Evolutionary conservation across 2,329 filamentous ascomycete genomes (phyloP).

Genomic region (Aspergillus tamarii): DNA sequence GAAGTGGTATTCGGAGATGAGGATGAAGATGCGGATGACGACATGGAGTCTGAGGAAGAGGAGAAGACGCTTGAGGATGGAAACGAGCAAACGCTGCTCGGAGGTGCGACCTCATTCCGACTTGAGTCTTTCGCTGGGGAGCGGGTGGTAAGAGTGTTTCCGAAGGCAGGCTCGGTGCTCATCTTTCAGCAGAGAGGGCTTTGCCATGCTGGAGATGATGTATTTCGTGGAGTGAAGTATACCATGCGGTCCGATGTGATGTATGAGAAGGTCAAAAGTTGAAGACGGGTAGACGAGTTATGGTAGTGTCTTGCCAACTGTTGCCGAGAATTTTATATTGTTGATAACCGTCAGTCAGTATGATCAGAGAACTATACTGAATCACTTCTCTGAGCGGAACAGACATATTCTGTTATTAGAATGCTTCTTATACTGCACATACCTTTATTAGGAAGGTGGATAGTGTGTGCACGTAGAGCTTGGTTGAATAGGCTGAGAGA

Average conservation of each 20-base stretch:
- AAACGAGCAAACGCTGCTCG: constrained; percentile 37
- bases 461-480: too few relatives aligned
- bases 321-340: too few relatives aligned
- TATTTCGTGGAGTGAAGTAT: constrained; percentile 56
- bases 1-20: constrained; percentile 10
- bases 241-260: constrained; percentile 60
- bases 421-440: neutral
- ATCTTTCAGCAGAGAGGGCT: constrained; percentile 59
- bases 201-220: constrained; percentile 58
- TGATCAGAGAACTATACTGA: too few relatives aligned
- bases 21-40: constrained; percentile 20
- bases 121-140: constrained; percentile 28
- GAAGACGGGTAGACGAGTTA: neutral
- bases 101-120: constrained; percentile 59
- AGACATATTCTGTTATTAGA: rapidly evolving
- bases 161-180: constrained; percentile 56
- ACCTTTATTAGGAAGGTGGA: neutral
- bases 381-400: too few relatives aligned
- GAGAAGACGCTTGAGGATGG: neutral
- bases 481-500: too few relatives aligned
- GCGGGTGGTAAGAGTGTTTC: constrained; percentile 47
- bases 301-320: neutral
- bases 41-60: constrained; percentile 13
- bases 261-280: constrained; percentile 38
- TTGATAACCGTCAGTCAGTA: too few relatives aligned